Conservation (phyloP, 2,329 filamentous ascomycete genomes). For the Periconia sp. region DNA sequence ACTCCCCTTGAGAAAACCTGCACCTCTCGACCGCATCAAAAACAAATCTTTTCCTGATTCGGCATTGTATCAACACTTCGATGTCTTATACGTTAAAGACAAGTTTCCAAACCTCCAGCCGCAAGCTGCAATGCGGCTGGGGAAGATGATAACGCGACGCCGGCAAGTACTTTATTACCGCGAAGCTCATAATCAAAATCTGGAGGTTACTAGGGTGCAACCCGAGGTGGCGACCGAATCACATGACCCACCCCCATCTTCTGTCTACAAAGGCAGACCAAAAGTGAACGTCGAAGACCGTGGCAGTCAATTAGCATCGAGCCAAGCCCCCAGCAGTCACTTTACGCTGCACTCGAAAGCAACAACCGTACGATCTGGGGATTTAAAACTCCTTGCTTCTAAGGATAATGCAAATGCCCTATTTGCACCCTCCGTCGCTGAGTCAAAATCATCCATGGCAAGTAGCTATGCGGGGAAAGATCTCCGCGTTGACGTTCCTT, state of each 20-base stretch:
- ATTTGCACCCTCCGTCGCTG: conserved; percentile 4
- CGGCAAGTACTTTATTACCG: conserved; percentile 12
- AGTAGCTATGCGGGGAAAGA: conserved; percentile 4
- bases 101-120: conserved; percentile 6
- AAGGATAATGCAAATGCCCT: neutral
- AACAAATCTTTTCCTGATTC: neutral
- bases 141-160: conserved; percentile 10
- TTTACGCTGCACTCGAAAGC: conserved; percentile 4
- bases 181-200: conserved; percentile 2
- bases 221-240: neutral
- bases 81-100: conserved; percentile 8
- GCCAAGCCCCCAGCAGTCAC: conserved; percentile 3
- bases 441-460: conserved; percentile 7
- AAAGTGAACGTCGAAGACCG: neutral
- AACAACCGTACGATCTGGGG: conserved; percentile 4
- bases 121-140: conserved; percentile 6
- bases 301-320: neutral
- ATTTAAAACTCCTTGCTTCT: neutral
- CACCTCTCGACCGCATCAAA: conserved; percentile 8
- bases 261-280: neutral
- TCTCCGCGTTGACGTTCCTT: conserved; percentile 3
- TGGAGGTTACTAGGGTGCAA: neutral
- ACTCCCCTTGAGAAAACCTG: conserved; percentile 3
- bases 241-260: neutral
- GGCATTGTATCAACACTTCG: conserved; percentile 6